phyloP scores from a whole-genome alignment of 257 asterid species.

The Galeopsis tetrahit region DNA sequence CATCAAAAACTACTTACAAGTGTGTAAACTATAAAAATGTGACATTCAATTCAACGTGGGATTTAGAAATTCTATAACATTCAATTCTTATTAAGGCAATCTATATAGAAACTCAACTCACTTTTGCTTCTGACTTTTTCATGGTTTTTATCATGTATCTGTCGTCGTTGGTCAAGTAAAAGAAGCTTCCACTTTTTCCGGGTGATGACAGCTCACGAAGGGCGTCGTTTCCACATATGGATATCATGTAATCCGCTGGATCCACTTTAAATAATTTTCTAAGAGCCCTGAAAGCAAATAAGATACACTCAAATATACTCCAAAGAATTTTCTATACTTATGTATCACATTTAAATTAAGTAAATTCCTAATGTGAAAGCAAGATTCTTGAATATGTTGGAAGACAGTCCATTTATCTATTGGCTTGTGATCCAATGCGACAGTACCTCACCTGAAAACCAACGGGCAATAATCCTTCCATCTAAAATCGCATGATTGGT shows the following conservation, averaged over 20 bases:
- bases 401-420: not conserved
- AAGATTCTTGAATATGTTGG: not conserved
- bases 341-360: not conserved
- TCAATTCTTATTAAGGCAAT: not conserved
- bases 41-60: not conserved
- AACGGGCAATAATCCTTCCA: slow-evolving; percentile 97
- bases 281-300: slow-evolving; percentile 64
- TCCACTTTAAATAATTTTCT: slow-evolving; percentile 89
- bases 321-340: not conserved
- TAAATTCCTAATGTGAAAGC: not conserved
- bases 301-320: not conserved
- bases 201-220: slow-evolving; percentile 98
- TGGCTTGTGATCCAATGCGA: slow-evolving; percentile 19
- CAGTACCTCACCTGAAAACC: slow-evolving; percentile 83
- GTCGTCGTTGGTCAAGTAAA: slow-evolving; percentile 91
- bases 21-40: not conserved
- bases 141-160: slow-evolving; percentile 95
- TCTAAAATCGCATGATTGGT: slow-evolving; percentile 81
- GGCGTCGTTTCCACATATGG: slow-evolving; percentile 93
- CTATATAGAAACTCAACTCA: slow-evolving; percentile 52
- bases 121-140: slow-evolving; percentile 95
- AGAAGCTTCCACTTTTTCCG: slow-evolving; percentile 98
- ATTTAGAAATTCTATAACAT: not conserved
- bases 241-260: slow-evolving; percentile 97
- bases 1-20: not conserved